Conservation (phyloP, 495 filamentous ascomycete species). For the Alectoria sarmentosa region DNA sequence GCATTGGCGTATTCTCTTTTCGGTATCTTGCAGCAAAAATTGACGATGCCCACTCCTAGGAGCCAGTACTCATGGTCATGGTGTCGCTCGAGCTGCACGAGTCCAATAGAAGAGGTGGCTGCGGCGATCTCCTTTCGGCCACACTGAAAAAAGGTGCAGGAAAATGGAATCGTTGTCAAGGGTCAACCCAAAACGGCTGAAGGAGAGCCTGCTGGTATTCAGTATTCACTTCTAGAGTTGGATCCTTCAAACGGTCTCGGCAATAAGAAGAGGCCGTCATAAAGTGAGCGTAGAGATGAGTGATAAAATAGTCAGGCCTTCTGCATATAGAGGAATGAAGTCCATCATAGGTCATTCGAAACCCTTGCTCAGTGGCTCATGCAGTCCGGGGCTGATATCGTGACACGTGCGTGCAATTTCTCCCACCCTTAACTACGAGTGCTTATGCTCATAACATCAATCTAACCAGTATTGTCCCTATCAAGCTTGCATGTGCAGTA, state of each 20-base stretch:
- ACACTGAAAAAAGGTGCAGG: background rate
- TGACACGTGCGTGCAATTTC: background rate
- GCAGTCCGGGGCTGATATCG: background rate
- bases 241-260: background rate
- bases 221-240: background rate
- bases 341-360: background rate
- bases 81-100: background rate
- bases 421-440: background rate
- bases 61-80: too few relatives aligned
- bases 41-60: constrained; percentile 8
- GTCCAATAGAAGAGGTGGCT: background rate
- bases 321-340: background rate
- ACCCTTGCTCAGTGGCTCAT: background rate
- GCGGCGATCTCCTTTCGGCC: background rate
- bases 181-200: background rate
- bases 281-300: background rate
- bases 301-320: background rate
- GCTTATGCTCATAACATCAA: background rate
- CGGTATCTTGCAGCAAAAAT: background rate
- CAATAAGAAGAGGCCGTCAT: background rate
- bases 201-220: background rate
- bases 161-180: background rate
- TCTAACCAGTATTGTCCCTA: background rate
- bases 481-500: background rate
- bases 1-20: background rate